Conservation (phyloP, 2,329 filamentous ascomycete species). For the Samsoniella hepiali region DNA sequence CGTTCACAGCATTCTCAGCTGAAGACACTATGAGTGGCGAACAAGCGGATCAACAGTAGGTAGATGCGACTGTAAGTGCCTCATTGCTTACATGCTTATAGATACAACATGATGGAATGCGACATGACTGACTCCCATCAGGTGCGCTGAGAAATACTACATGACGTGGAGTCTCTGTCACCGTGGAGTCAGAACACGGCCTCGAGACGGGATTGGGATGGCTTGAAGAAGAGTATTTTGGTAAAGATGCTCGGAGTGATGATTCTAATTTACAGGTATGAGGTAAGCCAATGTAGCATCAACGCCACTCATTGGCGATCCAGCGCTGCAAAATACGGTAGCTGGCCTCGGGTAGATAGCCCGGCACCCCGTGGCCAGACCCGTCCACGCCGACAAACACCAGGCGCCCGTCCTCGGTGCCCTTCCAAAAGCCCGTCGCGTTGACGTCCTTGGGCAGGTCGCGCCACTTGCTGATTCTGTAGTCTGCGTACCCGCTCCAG, state of each 20-base stretch:
- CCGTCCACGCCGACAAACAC: slow-evolving; percentile 32
- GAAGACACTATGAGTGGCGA: background rate
- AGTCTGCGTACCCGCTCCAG: slow-evolving; percentile 43
- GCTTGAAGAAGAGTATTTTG: background rate
- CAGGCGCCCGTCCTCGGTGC: slow-evolving; percentile 17
- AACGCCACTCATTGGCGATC: background rate
- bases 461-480: slow-evolving; percentile 31
- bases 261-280: background rate
- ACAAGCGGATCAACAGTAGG: background rate
- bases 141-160: background rate
- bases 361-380: slow-evolving; percentile 39
- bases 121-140: background rate
- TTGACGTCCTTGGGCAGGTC: background rate
- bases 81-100: too few relatives aligned
- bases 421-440: slow-evolving; percentile 21
- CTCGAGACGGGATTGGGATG: too few relatives aligned
- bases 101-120: background rate
- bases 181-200: background rate
- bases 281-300: background rate
- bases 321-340: slow-evolving; percentile 12
- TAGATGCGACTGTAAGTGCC: too few relatives aligned
- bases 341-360: slow-evolving; percentile 3
- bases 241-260: background rate
- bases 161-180: background rate
- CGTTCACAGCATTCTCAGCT: too few relatives aligned